Percentiles rank a stretch among this genome's conserved stretches.
Evolutionary conservation across 805 yeast genomes (phyloP).

Genomic region (Candida coleopterorum): DNA sequence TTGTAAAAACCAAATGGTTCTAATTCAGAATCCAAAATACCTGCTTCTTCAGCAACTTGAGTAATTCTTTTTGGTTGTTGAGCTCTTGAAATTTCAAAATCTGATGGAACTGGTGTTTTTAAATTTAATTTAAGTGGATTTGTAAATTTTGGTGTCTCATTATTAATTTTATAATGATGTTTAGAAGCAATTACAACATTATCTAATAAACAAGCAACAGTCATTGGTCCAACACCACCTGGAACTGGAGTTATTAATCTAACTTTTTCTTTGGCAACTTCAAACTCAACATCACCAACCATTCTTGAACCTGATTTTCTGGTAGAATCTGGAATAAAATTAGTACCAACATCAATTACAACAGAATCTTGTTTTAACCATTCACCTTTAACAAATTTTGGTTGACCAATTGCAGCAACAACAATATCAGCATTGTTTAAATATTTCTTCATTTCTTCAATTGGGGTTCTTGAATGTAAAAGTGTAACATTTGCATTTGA

Average conservation of each 20-base stretch:
- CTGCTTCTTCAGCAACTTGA: conserved; percentile 65
- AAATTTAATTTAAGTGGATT: conserved; percentile 55
- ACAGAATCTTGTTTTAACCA: conserved; percentile 68
- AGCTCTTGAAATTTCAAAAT: conserved; percentile 70
- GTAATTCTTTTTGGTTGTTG: conserved; percentile 69
- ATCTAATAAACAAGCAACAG: conserved; percentile 75
- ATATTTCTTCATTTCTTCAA: conserved; percentile 42
- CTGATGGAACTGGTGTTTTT: conserved; percentile 72
- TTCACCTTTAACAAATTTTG: conserved; percentile 66
- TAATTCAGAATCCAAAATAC: conserved; percentile 60
- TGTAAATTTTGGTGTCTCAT: conserved; percentile 40
- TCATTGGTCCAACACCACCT: conserved; percentile 92
- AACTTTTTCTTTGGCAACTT: conserved; percentile 49
- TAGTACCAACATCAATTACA: conserved; percentile 81
- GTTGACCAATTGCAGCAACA: conserved; percentile 70
- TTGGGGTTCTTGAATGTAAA: conserved; percentile 63
- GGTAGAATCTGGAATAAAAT: conserved; percentile 61
- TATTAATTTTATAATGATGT: conserved; percentile 37
- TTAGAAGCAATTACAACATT: conserved; percentile 70
- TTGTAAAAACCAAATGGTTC: conserved; percentile 74
- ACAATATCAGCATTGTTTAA: conserved; percentile 68
- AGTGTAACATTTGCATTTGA: conserved; percentile 73
- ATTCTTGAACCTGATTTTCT: conserved; percentile 66
- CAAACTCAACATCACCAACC: conserved; percentile 77
- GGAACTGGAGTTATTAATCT: conserved; percentile 81